Percentiles rank a stretch among this genome's conserved stretches.
Conservation (phyloP, 176 grass and related monocot genomes). For the Echinochloa phyllopogon region DNA sequence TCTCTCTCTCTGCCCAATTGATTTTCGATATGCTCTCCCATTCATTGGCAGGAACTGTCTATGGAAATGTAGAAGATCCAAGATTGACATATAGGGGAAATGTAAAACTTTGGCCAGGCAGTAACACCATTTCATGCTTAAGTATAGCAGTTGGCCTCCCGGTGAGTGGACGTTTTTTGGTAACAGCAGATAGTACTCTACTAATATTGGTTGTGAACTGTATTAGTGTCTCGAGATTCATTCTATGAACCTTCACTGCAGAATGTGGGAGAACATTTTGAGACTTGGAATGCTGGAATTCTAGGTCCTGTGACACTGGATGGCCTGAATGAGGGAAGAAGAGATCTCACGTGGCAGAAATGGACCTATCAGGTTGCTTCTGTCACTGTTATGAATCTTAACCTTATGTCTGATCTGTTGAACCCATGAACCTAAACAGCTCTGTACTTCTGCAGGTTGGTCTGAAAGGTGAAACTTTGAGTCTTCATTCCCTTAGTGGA, state of each 20-base stretch:
- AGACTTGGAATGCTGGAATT: constrained; percentile 99
- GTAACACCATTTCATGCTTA: constrained; percentile 92
- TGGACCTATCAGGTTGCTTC: constrained; percentile 90
- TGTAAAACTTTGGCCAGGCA: constrained; percentile 77
- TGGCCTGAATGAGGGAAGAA: constrained; percentile 91
- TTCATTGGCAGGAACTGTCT: constrained; percentile 70
- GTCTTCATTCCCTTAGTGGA: constrained; percentile 83
- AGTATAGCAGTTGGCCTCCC: constrained; percentile 96
- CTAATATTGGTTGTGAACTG: neutral
- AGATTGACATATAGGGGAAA: constrained; percentile 81
- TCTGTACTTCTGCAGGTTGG: constrained; percentile 72
- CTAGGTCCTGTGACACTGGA: constrained; percentile 86
- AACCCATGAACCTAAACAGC: constrained; percentile 18
- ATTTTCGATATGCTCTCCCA: constrained; percentile 35
- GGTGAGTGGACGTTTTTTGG: constrained; percentile 54
- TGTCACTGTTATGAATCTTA: constrained; percentile 13
- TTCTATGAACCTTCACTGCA: constrained; percentile 45
- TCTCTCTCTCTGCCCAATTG: neutral
- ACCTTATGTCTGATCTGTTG: neutral
- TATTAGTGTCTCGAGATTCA: constrained; percentile 4
- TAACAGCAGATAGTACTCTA: neutral
- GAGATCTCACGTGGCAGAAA: constrained; percentile 97
- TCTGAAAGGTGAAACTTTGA: constrained; percentile 85
- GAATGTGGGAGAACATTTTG: constrained; percentile 98
- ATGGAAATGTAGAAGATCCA: constrained; percentile 83